Percentiles rank a stretch among this genome's conserved stretches.
Evolutionary conservation across 208 protist genomes (phyloP).

Genomic region (Leishmania lainsoni): DNA sequence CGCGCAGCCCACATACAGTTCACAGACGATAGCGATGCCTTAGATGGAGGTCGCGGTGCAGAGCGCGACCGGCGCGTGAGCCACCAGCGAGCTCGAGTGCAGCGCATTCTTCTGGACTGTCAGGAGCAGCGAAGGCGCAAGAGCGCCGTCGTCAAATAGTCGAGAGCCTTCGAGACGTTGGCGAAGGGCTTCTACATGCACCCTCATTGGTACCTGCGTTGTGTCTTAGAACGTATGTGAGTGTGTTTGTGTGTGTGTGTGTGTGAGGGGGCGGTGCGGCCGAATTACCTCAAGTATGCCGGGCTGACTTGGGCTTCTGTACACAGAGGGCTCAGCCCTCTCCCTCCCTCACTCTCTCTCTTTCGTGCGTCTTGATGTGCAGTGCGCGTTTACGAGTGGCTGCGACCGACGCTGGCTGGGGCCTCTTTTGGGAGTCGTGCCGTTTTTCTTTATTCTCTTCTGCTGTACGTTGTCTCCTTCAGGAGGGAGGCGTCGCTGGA

Average conservation of each 20-base stretch:
- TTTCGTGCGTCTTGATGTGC: background rate
- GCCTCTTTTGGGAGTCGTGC: background rate
- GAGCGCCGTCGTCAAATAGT: background rate
- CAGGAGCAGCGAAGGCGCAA: constrained; percentile 24
- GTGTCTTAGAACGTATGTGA: background rate
- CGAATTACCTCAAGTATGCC: background rate
- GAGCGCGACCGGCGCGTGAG: constrained; percentile 9
- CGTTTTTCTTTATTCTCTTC: background rate
- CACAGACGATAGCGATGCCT: constrained; percentile 24
- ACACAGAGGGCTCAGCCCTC: background rate
- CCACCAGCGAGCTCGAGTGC: constrained; percentile 19
- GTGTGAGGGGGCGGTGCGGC: background rate
- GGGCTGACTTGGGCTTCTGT: background rate
- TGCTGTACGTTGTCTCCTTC: background rate
- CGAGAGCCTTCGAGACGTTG: too few species aligned
- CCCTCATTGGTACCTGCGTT: background rate
- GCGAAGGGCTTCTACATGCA: background rate
- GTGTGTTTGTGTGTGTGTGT: background rate
- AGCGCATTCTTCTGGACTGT: constrained; percentile 17
- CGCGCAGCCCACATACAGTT: constrained; percentile 5
- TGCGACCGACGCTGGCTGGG: too few species aligned
- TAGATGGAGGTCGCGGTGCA: constrained; percentile 16
- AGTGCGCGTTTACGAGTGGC: background rate
- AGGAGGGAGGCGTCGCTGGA: background rate
- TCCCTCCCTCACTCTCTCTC: background rate